Conservation (phyloP, 2,329 filamentous ascomycete species). For the Talaromyces sp. region DNA sequence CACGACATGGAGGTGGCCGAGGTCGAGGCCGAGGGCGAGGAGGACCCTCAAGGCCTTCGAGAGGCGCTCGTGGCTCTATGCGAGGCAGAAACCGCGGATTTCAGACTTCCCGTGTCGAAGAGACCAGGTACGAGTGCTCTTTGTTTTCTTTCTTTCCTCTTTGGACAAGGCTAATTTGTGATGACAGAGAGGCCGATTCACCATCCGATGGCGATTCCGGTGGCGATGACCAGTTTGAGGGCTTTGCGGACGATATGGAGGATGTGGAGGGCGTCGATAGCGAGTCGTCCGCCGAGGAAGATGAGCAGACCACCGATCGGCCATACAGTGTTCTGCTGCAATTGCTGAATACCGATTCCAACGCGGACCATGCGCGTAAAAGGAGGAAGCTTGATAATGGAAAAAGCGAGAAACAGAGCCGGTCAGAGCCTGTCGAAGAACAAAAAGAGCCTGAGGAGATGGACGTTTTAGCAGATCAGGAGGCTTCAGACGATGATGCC, state of each 20-base stretch:
- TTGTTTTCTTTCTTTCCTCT: background rate
- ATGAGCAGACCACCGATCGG: conserved; percentile 32
- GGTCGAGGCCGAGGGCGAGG: conserved; percentile 16
- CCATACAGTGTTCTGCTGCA: conserved; percentile 55
- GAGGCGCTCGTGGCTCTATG: conserved; percentile 11
- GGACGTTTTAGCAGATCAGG: conserved; percentile 43
- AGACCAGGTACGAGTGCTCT: conserved; percentile 27
- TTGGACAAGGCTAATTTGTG: background rate
- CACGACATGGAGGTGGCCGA: conserved; percentile 24
- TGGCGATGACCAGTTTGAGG: conserved; percentile 17
- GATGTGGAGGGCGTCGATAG: conserved; percentile 35
- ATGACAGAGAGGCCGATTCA: conserved; percentile 17
- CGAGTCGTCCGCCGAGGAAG: conserved; percentile 38
- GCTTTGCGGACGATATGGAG: conserved; percentile 33
- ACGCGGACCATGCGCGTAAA: conserved; percentile 39
- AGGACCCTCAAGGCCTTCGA: background rate
- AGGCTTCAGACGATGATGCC: conserved; percentile 40
- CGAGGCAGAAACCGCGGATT: conserved; percentile 22
- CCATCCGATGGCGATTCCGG: conserved; percentile 11
- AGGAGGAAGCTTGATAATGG: conserved; percentile 46
- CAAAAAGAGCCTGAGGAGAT: conserved; percentile 32
- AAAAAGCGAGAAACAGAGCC: conserved; percentile 22
- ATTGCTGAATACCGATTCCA: conserved; percentile 42
- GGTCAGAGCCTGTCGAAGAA: conserved; percentile 22
- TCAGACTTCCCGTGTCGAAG: conserved; percentile 32